Percentiles rank a stretch among this genome's conserved stretches.
These are phyloP conservation scores for Vanrija sp. DNA, from an alignment of 1,284 basidiomycete species.

Conservation along the genomic window DNA sequence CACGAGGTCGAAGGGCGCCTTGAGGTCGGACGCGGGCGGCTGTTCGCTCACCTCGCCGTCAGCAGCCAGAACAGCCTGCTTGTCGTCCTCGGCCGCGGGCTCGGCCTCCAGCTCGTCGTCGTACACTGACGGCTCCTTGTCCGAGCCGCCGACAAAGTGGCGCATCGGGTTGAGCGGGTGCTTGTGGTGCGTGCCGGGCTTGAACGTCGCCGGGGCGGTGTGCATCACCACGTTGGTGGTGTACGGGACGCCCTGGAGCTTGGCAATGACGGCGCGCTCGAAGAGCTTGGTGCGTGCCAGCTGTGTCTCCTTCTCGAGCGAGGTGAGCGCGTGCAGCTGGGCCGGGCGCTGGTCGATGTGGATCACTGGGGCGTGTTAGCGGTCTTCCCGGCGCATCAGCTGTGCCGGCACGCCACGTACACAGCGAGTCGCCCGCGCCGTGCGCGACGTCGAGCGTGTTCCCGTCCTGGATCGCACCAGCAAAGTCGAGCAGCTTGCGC, in stretches of 20 bases:
- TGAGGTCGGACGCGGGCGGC: constrained; percentile 20
- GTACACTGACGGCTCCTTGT: not conserved
- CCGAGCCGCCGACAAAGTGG: constrained; percentile 26
- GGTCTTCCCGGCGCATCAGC: not conserved
- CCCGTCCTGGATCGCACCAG: constrained; percentile 47
- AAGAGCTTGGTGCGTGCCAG: constrained; percentile 42
- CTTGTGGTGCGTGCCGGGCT: constrained; percentile 23
- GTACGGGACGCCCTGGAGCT: constrained; percentile 19
- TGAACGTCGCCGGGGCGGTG: constrained; percentile 24
- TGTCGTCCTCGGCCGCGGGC: not conserved
- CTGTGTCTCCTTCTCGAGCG: constrained; percentile 55
- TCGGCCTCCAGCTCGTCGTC: not conserved
- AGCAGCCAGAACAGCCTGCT: not conserved
- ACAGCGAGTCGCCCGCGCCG: constrained; percentile 65
- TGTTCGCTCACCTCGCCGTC: not conserved
- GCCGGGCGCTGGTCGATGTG: constrained; percentile 44
- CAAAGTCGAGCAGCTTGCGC: constrained; percentile 54
- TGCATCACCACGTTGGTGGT: not conserved
- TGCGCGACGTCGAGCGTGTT: constrained; percentile 65
- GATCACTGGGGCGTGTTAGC: constrained; percentile 47
- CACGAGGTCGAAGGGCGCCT: constrained; percentile 43
- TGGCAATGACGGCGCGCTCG: constrained; percentile 6
- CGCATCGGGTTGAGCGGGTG: constrained; percentile 43
- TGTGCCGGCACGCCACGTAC: constrained; percentile 39
- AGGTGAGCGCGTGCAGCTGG: constrained; percentile 60